Percentiles rank a stretch among this genome's conserved stretches.
Evolutionary conservation across 1,284 basidiomycete genomes (phyloP).

Genomic region (Cryptococcus wingfieldii): DNA sequence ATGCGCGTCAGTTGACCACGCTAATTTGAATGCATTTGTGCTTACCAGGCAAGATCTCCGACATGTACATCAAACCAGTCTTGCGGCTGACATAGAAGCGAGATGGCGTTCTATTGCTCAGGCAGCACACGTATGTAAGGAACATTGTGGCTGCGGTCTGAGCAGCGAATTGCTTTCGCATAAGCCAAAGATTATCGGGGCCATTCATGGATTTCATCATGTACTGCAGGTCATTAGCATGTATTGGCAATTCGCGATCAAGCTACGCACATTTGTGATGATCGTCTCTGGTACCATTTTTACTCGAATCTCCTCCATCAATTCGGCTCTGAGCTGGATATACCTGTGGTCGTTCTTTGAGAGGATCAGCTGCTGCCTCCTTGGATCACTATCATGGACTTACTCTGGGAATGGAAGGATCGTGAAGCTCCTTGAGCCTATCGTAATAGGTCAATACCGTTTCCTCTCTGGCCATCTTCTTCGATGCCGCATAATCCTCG

Average conservation of each 20-base stretch:
- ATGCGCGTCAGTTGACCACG: conserved; percentile 5
- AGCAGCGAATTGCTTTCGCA: conserved; percentile 93
- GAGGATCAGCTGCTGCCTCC: neutral
- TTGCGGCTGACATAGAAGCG: conserved; percentile 84
- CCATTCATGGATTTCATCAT: conserved; percentile 81
- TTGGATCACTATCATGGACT: conserved; percentile 3
- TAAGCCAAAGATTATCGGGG: conserved; percentile 87
- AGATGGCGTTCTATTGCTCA: conserved; percentile 76
- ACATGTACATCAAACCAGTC: conserved; percentile 87
- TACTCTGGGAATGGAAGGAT: conserved; percentile 38
- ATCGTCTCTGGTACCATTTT: conserved; percentile 92
- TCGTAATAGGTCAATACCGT: conserved; percentile 79
- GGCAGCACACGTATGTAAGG: conserved; percentile 83
- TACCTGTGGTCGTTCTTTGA: conserved; percentile 27
- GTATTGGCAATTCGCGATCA: conserved; percentile 57
- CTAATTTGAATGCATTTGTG: neutral
- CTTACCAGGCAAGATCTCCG: conserved; percentile 76
- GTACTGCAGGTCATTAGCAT: conserved; percentile 58
- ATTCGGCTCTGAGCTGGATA: conserved; percentile 62
- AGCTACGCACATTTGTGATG: conserved; percentile 65
- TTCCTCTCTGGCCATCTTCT: conserved; percentile 79
- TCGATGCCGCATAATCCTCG: conserved; percentile 78
- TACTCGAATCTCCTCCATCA: conserved; percentile 80
- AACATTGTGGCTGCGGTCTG: conserved; percentile 87
- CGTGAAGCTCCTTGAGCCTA: conserved; percentile 65